A percentile compares a stretch with the other conserved stretches of the same genome.
Evolutionary conservation across 1,139 yeast species (phyloP).

Genomic region (Nakaseomyces nivariensis): DNA sequence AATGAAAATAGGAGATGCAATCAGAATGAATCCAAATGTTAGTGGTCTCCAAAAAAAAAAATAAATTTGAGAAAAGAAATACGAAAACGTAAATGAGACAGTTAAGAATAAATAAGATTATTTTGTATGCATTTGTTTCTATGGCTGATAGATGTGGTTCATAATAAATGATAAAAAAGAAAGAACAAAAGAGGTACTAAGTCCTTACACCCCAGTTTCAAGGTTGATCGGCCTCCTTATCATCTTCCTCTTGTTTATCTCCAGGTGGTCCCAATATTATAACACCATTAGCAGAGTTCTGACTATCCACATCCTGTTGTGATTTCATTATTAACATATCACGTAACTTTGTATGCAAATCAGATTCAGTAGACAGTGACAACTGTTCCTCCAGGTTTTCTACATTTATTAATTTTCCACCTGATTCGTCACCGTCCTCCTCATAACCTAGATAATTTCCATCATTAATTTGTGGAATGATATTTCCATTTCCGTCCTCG

Average conservation of each 20-base stretch:
- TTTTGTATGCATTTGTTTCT: not conserved
- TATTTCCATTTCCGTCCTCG: slow-evolving; percentile 27
- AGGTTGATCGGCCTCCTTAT: not conserved
- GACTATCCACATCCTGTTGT: slow-evolving; percentile 22
- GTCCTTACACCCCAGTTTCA: not conserved
- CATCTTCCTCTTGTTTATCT: not conserved
- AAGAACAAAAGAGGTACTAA: not conserved
- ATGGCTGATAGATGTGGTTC: not conserved
- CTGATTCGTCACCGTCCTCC: slow-evolving; percentile 5
- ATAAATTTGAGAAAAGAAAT: not conserved
- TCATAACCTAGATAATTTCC: slow-evolving; percentile 3
- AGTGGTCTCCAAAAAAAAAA: too few relatives aligned
- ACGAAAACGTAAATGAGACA: not conserved
- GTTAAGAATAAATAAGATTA: not conserved
- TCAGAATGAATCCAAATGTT: too few relatives aligned
- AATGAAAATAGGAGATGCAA: not conserved
- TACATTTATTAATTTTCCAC: slow-evolving; percentile 20
- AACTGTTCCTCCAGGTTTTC: slow-evolving; percentile 22
- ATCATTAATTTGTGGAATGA: slow-evolving; percentile 18
- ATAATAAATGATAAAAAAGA: not conserved
- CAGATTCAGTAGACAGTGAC: slow-evolving; percentile 26
- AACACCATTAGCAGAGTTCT: slow-evolving; percentile 26
- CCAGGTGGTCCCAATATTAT: slow-evolving; percentile 26
- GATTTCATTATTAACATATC: slow-evolving; percentile 21
- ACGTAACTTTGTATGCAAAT: slow-evolving; percentile 25